Conservation (phyloP, 2,329 filamentous ascomycete genomes). For the Zarea fungicola region DNA sequence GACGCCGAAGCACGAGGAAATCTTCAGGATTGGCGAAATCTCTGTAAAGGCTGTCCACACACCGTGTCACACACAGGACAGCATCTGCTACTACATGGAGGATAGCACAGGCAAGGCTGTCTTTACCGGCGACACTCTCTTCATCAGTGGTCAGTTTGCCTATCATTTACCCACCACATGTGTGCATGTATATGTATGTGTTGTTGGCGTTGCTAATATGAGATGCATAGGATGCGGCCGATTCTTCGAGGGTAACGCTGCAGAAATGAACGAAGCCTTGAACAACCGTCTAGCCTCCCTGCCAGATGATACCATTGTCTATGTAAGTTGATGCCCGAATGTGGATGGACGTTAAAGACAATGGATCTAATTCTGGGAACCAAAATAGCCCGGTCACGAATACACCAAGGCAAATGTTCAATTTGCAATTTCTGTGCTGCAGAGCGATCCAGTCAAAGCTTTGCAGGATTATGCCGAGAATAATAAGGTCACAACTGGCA, state of each 20-base stretch:
- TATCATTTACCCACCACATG: constrained; percentile 4
- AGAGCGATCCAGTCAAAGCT: constrained; percentile 70
- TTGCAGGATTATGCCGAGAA: constrained; percentile 70
- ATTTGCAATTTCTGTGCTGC: constrained; percentile 72
- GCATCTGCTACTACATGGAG: constrained; percentile 90
- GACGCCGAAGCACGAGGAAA: constrained; percentile 69
- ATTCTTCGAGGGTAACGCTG: constrained; percentile 88
- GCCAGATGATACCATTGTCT: constrained; percentile 88
- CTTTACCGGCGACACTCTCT: constrained; percentile 94
- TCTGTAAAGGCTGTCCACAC: constrained; percentile 85
- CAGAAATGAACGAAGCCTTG: constrained; percentile 88
- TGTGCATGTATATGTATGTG: not conserved
- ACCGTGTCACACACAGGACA: constrained; percentile 96
- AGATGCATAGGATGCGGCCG: constrained; percentile 74
- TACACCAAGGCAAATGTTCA: constrained; percentile 97
- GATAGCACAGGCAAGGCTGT: constrained; percentile 72
- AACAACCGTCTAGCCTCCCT: constrained; percentile 77
- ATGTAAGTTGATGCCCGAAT: constrained; percentile 49
- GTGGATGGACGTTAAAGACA: not conserved
- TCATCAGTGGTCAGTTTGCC: constrained; percentile 67
- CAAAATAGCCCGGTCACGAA: constrained; percentile 76
- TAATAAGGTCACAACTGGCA: constrained; percentile 86
- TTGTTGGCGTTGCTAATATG: not conserved
- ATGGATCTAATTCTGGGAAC: not conserved
- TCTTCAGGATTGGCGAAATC: constrained; percentile 80